Evolutionary conservation across 352 stramenopile genomes (phyloP).

Genomic region (Phytophthora quininea): DNA sequence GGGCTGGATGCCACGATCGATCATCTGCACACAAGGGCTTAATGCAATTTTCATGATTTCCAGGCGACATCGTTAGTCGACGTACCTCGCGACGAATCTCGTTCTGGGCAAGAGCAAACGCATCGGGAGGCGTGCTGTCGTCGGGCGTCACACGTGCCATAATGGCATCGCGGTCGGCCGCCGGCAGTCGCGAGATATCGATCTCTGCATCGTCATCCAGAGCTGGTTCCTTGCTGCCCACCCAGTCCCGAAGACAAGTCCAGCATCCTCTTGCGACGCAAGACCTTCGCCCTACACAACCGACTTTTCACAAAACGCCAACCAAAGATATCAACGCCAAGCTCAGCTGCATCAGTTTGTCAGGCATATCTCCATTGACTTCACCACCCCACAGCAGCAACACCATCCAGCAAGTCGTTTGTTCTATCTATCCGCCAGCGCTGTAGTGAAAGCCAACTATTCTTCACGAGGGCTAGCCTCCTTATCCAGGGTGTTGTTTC

Average conservation of each 20-base stretch:
- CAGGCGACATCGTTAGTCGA: background rate
- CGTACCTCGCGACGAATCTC: slow-evolving; percentile 81
- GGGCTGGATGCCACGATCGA: slow-evolving; percentile 83
- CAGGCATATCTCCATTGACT: no score
- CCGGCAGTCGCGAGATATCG: slow-evolving; percentile 62
- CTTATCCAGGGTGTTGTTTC: slow-evolving; percentile 45
- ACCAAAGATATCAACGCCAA: background rate
- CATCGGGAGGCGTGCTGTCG: slow-evolving; percentile 67
- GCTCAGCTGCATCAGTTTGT: no score
- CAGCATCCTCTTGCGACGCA: slow-evolving; percentile 30
- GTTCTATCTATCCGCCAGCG: background rate
- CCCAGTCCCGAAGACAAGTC: slow-evolving; percentile 44
- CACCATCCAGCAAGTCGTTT: background rate
- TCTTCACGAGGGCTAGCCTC: slow-evolving; percentile 16
- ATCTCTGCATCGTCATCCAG: slow-evolving; percentile 77
- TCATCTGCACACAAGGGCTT: slow-evolving; percentile 52
- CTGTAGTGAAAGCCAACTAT: background rate
- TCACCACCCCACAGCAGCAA: no score
- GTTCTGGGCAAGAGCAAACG: slow-evolving; percentile 79
- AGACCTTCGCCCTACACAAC: background rate
- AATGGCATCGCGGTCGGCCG: slow-evolving; percentile 71
- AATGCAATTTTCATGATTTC: background rate
- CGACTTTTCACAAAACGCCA: slow-evolving; percentile 20
- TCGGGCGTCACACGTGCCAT: slow-evolving; percentile 69
- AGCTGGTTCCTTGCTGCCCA: slow-evolving; percentile 44